Evolutionary conservation across 108 stramenopile species (phyloP).

Genomic region (Nitzschia inconspicua): DNA sequence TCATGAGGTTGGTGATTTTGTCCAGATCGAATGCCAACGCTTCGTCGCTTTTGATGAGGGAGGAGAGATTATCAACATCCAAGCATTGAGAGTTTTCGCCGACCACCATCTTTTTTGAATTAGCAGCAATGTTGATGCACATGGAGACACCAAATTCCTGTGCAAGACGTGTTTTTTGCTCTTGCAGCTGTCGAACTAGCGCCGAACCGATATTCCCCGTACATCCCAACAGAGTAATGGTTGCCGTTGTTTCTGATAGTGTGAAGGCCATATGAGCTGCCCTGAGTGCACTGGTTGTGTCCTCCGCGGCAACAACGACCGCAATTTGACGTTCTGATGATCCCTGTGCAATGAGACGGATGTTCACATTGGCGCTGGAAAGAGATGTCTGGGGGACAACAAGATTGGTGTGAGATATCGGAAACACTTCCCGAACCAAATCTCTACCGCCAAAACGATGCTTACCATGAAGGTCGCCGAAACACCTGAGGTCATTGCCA

Average conservation of each 20-base stretch:
- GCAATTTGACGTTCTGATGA: conserved; percentile 84
- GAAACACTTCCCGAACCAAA: too few species aligned
- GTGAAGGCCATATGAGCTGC: conserved; percentile 86
- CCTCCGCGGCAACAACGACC: conserved; percentile 64
- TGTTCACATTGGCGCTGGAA: conserved; percentile 82
- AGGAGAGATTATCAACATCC: neutral
- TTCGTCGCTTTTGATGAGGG: conserved; percentile 23
- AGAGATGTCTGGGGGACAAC: too few species aligned
- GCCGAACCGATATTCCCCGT: conserved; percentile 58
- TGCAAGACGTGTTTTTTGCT: conserved; percentile 38
- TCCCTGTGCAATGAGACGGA: conserved; percentile 84
- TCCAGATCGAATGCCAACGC: conserved; percentile 51
- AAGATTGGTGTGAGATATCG: too few species aligned
- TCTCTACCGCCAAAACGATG: too few species aligned
- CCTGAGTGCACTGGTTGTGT: conserved; percentile 75
- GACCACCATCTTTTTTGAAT: conserved; percentile 48
- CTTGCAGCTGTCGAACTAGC: conserved; percentile 45
- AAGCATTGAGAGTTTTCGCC: conserved; percentile 44
- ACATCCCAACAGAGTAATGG: conserved; percentile 53
- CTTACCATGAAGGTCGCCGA: conserved; percentile 78
- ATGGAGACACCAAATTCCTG: conserved; percentile 51
- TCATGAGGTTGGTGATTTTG: conserved; percentile 43
- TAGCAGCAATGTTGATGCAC: conserved; percentile 48
- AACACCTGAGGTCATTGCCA: conserved; percentile 79
- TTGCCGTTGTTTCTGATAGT: conserved; percentile 58